Evolutionary conservation across 2,329 filamentous ascomycete species (phyloP).

Genomic region (Allantophomopsis lycopodina): DNA sequence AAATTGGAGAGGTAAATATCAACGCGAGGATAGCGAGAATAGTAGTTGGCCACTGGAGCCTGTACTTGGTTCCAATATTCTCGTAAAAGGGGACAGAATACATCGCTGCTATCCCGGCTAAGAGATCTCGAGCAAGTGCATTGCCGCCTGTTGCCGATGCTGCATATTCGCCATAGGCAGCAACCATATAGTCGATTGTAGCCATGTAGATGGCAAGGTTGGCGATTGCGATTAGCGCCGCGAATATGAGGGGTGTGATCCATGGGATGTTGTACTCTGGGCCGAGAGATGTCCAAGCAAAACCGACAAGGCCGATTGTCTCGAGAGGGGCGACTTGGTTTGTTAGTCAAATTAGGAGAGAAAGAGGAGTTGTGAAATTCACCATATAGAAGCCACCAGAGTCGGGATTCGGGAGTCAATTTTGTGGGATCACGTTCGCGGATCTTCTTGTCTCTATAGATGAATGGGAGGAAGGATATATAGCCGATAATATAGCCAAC

Average conservation of each 20-base stretch:
- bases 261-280: constrained; percentile 41
- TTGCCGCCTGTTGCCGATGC: constrained; percentile 67
- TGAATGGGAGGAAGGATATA: constrained; percentile 41
- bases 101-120: constrained; percentile 58
- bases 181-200: constrained; percentile 67
- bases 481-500: constrained; percentile 53
- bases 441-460: constrained; percentile 36
- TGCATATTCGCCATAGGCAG: constrained; percentile 58
- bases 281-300: constrained; percentile 53
- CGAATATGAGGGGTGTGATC: constrained; percentile 54
- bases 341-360: too few relatives aligned
- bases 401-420: constrained; percentile 55
- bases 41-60: too few relatives aligned
- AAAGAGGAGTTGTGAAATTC: too few relatives aligned
- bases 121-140: constrained; percentile 59
- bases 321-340: constrained; percentile 33
- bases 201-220: constrained; percentile 65
- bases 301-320: constrained; percentile 55
- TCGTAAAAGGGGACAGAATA: constrained; percentile 51
- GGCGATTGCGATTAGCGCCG: constrained; percentile 53
- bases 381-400: constrained; percentile 49
- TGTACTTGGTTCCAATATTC: constrained; percentile 13
- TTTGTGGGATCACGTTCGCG: constrained; percentile 37
- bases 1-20: too few relatives aligned
- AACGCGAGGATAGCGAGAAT: too few relatives aligned